These are phyloP conservation scores for Tolypocladium paradoxum DNA, from an alignment of 2,329 filamentous ascomycete species.

Conservation along the genomic window DNA sequence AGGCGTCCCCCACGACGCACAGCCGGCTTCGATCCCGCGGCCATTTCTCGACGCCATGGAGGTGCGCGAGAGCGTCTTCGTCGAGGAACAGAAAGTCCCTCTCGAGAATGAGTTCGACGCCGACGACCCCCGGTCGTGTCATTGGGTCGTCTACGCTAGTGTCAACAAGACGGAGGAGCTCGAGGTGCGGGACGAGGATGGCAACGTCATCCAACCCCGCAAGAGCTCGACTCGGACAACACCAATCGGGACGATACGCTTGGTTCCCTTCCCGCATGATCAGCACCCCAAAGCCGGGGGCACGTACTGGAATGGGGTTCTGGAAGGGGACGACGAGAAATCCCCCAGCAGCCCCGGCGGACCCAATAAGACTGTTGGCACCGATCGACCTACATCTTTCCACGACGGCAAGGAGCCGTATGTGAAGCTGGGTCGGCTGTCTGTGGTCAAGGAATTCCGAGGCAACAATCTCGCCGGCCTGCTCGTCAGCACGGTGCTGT, in stretches of 20 bases:
- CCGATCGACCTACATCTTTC: conserved; percentile 36
- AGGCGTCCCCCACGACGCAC: conserved; percentile 26
- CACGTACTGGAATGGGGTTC: conserved; percentile 33
- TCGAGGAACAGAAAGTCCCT: conserved; percentile 46
- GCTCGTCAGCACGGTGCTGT: conserved; percentile 55
- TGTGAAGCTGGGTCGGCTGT: conserved; percentile 71
- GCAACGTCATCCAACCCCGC: conserved; percentile 28
- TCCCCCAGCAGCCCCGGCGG: conserved; percentile 1
- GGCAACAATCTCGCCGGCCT: conserved; percentile 52
- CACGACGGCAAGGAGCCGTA: conserved; percentile 62
- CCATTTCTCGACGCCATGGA: conserved; percentile 54
- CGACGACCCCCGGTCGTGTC: conserved; percentile 69
- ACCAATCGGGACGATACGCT: conserved; percentile 63
- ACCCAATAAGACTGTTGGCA: conserved; percentile 10
- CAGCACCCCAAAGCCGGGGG: conserved; percentile 47
- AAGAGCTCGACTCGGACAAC: conserved; percentile 31
- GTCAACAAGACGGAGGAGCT: conserved; percentile 36
- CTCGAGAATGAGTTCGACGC: conserved; percentile 66
- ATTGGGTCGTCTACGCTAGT: conserved; percentile 77
- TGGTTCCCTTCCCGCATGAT: conserved; percentile 71
- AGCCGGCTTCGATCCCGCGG: conserved; percentile 35
- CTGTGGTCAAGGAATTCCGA: conserved; percentile 56
- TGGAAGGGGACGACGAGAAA: conserved; percentile 16
- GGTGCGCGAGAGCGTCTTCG: conserved; percentile 50
- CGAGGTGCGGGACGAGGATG: conserved; percentile 32